These are phyloP conservation scores for Mallotus nudiflorus DNA, from an alignment of 345 rosid genomes.

Conservation along the genomic window DNA sequence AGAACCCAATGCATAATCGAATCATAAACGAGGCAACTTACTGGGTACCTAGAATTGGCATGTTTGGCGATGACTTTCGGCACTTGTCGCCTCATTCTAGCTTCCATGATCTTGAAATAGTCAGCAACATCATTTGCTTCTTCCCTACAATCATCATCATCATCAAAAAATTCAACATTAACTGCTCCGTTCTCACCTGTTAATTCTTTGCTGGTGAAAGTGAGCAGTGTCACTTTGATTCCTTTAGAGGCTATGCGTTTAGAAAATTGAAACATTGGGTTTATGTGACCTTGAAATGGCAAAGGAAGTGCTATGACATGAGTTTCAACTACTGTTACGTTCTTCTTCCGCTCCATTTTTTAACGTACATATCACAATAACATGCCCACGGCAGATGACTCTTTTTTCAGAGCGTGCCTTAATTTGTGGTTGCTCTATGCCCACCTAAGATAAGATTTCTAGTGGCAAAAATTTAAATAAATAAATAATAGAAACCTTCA, in stretches of 20 bases:
- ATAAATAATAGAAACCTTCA: too few species aligned
- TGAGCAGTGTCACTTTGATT: not conserved
- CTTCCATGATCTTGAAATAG: not conserved
- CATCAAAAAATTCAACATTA: not conserved
- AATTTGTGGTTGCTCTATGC: too few species aligned
- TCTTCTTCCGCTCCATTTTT: not conserved
- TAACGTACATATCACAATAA: too few species aligned
- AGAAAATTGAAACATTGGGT: constrained; percentile 13
- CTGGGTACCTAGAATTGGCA: not conserved
- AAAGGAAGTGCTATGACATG: not conserved
- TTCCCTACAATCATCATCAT: too few species aligned
- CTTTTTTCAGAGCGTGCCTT: too few species aligned
- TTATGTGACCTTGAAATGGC: constrained; percentile 16
- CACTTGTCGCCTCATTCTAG: not conserved
- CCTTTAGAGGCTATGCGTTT: constrained; percentile 13
- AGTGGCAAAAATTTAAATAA: too few species aligned
- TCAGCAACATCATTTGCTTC: too few species aligned
- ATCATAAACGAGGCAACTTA: constrained; percentile 9
- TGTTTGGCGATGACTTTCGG: not conserved
- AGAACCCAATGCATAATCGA: not conserved
- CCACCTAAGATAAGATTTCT: too few species aligned
- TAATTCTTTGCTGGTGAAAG: not conserved
- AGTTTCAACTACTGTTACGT: too few species aligned
- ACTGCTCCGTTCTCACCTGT: not conserved
- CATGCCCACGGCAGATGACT: too few species aligned